phyloP scores from a whole-genome alignment of 2,329 filamentous ascomycete species.

The Chrysoporthe austroafricana region DNA sequence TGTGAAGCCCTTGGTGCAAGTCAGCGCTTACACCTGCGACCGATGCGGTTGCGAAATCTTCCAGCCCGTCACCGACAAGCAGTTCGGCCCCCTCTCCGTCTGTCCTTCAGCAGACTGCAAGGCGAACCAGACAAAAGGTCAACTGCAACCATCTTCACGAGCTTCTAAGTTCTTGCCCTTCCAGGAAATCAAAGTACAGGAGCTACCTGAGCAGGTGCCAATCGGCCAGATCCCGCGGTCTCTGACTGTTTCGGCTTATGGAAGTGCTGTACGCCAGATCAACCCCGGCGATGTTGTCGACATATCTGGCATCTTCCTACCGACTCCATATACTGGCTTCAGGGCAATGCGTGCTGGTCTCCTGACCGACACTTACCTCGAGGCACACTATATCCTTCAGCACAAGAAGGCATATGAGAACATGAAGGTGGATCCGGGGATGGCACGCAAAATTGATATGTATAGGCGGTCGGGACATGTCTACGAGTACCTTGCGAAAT shows the following conservation, averaged over 20 bases:
- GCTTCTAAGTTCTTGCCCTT: constrained; percentile 97
- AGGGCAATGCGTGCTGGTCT: constrained; percentile 94
- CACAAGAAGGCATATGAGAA: constrained; percentile 99
- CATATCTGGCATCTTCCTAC: constrained; percentile 92
- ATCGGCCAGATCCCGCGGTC: constrained; percentile 96
- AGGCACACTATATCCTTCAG: constrained; percentile 90
- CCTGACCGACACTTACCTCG: constrained; percentile 95
- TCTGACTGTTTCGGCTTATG: constrained; percentile 87
- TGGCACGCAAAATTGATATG: constrained; percentile 83
- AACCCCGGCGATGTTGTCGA: constrained; percentile 95
- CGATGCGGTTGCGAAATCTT: constrained; percentile 97
- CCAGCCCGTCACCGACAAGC: constrained; percentile 89
- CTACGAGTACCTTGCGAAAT: constrained; percentile 93
- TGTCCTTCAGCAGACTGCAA: constrained; percentile 92
- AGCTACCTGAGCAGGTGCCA: constrained; percentile 98
- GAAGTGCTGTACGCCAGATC: constrained; percentile 80
- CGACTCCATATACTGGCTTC: constrained; percentile 98
- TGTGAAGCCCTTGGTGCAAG: constrained; percentile 95
- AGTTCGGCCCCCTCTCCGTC: constrained; percentile 83
- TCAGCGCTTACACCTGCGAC: constrained; percentile 97
- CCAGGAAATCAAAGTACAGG: constrained; percentile 98
- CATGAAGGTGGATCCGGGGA: constrained; percentile 78
- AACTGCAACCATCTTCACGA: constrained; percentile 91
- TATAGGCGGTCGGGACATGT: constrained; percentile 86
- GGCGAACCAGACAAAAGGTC: constrained; percentile 87